Evolutionary conservation across 148 eudicot genomes (phyloP).

Genomic region (Nyssa sinensis): DNA sequence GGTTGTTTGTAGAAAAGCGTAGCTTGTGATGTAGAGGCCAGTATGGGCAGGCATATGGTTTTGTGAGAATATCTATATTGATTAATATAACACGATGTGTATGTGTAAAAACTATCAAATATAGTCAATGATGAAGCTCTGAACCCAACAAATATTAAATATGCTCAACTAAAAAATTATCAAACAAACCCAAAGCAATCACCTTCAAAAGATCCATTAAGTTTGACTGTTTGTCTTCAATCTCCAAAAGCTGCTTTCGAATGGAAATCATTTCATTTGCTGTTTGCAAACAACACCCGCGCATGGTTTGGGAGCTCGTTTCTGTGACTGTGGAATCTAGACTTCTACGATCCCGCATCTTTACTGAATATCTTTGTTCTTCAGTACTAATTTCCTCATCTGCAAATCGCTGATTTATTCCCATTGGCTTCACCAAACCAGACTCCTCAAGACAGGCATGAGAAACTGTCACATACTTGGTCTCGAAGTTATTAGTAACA

Average conservation of each 20-base stretch:
- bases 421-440: conserved; percentile 37
- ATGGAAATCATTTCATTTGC: conserved; percentile 56
- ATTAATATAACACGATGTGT: not conserved
- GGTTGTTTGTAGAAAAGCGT: not conserved
- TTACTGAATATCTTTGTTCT: conserved; percentile 38
- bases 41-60: not conserved
- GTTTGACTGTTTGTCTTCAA: conserved; percentile 71
- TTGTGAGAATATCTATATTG: not conserved
- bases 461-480: conserved; percentile 39
- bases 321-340: conserved; percentile 73
- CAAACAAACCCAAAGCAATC: conserved; percentile 18
- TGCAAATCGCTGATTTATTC: conserved; percentile 30
- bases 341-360: conserved; percentile 55
- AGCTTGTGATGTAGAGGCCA: not conserved
- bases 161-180: too few relatives aligned
- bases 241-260: conserved; percentile 64
- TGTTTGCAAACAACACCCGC: conserved; percentile 47
- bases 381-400: conserved; percentile 40
- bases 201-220: conserved; percentile 82
- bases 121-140: not conserved
- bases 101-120: too few relatives aligned
- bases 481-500: conserved; percentile 41
- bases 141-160: conserved; percentile 1
- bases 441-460: conserved; percentile 33
- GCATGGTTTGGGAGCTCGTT: conserved; percentile 40